These are phyloP conservation scores for Suhomyces chickasaworum DNA, from an alignment of 1,139 yeast genomes.

Conservation along the genomic window DNA sequence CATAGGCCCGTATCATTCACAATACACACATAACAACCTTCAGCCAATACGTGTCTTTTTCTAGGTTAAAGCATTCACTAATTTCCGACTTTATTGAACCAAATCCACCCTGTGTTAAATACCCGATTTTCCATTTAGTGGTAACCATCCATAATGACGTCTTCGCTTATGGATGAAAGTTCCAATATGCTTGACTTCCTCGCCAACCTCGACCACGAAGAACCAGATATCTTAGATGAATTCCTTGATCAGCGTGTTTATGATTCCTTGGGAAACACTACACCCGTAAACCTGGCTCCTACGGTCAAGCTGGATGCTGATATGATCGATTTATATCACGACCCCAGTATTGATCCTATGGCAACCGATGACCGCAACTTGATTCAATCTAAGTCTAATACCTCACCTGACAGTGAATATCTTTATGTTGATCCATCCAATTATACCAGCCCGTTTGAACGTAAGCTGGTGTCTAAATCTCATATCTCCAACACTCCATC, in stretches of 20 bases:
- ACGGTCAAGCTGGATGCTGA: conserved; percentile 18
- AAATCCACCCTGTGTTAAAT: neutral
- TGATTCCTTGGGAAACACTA: conserved; percentile 37
- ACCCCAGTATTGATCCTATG: neutral
- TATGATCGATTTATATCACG: conserved; percentile 6
- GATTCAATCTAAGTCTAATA: neutral
- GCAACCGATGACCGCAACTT: neutral
- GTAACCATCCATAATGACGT: conserved; percentile 15
- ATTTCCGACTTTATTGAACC: neutral
- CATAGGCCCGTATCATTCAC: neutral
- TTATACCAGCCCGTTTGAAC: conserved; percentile 20
- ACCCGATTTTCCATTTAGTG: neutral
- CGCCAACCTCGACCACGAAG: conserved; percentile 24
- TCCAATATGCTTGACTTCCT: conserved; percentile 21
- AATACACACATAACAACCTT: neutral
- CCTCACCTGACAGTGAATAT: conserved; percentile 24
- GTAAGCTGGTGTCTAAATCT: conserved; percentile 2
- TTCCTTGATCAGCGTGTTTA: conserved; percentile 59
- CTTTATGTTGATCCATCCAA: conserved; percentile 25
- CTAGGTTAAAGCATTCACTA: neutral
- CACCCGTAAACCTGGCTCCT: conserved; percentile 21
- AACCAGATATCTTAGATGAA: conserved; percentile 53
- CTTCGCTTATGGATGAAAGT: conserved; percentile 19
- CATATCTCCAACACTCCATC: neutral
- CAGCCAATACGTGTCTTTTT: conserved; percentile 1